phyloP scores from a whole-genome alignment of 1,284 basidiomycete genomes.

The Xerocomus cyaneibrunnescens region DNA sequence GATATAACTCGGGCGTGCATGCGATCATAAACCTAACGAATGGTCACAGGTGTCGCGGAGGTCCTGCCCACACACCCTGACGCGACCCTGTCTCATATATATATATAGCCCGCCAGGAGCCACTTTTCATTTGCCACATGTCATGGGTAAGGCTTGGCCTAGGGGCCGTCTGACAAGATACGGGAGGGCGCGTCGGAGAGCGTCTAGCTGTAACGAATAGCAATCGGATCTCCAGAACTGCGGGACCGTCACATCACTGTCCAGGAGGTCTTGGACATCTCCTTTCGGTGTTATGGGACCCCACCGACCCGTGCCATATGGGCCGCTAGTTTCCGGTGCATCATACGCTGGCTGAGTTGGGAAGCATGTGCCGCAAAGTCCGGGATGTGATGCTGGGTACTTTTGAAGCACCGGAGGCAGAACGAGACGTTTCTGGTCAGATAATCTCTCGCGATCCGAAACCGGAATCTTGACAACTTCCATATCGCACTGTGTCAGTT shows the following conservation, averaged over 20 bases:
- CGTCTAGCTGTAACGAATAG: neutral
- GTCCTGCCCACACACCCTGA: neutral
- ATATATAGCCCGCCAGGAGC: neutral
- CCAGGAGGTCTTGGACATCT: neutral
- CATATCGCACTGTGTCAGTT: constrained; percentile 9
- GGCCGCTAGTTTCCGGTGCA: constrained; percentile 21
- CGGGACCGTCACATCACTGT: constrained; percentile 11
- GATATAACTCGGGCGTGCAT: constrained; percentile 10
- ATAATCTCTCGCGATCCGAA: constrained; percentile 16
- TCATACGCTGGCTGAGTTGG: constrained; percentile 6
- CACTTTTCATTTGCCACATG: constrained; percentile 1
- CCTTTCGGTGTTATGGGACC: constrained; percentile 7
- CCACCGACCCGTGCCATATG: constrained; percentile 21
- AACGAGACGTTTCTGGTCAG: constrained; percentile 11
- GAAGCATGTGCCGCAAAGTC: constrained; percentile 25
- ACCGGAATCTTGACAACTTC: constrained; percentile 9
- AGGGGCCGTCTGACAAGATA: neutral
- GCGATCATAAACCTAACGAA: neutral
- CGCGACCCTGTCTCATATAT: neutral
- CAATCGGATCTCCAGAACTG: constrained; percentile 8
- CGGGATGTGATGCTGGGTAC: constrained; percentile 24
- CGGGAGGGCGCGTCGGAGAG: neutral
- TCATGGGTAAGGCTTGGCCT: constrained; percentile 2
- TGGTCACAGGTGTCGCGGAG: neutral
- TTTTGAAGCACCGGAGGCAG: constrained; percentile 7